Evolutionary conservation across 495 filamentous ascomycete genomes (phyloP), one percentile per base, ranked within the genome.

Genomic region (Penicillium arizonense): DNA sequence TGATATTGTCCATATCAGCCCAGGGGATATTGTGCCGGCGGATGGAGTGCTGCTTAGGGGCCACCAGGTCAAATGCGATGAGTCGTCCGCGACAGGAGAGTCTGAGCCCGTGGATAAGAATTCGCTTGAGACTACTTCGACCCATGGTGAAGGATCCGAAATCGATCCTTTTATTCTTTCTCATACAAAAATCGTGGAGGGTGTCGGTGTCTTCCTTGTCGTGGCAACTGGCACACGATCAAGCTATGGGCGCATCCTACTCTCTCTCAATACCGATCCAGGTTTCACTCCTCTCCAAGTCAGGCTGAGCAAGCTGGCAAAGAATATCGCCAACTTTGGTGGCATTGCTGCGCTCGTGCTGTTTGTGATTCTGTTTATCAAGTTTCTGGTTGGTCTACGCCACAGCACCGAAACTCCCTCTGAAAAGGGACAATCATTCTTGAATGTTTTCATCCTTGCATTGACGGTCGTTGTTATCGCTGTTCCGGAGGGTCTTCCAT

Each of bases 251-350:
- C 90, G 87, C 61, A 93, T 87, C 30, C 80, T 95, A 70, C 90
- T 95, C 86, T 82, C 87, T n/a, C 78, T 96, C 33, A 83, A 83
- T 28, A 87, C 91, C 45, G 86, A 90, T 47, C 81, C 80, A 52
- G 89, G 92, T 51, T 84, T 87, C 24, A 96, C 90, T 3, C 90
- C 90, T 13, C 75, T 96, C 9, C 90, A 96, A 69, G 82, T 82
- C 13, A 91, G 93, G 66, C 80, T 96, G 49, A 90, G 89, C 60
- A 72, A 81, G 26, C 77, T 96, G 32, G 90, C 90, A 28, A 85
- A 88, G 58, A 87, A 87, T 55, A 96, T 96, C 45, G 90, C 90
- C 13, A 91, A 92, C 61, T 78, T 93, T 11, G 90, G 90, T 62
- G 70, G 73, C 57, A 83, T 84, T 53, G 85, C 87, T 52, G 90